phyloP scores from a whole-genome alignment of 2,329 filamentous ascomycete genomes.

The Xylaria sp. region DNA sequence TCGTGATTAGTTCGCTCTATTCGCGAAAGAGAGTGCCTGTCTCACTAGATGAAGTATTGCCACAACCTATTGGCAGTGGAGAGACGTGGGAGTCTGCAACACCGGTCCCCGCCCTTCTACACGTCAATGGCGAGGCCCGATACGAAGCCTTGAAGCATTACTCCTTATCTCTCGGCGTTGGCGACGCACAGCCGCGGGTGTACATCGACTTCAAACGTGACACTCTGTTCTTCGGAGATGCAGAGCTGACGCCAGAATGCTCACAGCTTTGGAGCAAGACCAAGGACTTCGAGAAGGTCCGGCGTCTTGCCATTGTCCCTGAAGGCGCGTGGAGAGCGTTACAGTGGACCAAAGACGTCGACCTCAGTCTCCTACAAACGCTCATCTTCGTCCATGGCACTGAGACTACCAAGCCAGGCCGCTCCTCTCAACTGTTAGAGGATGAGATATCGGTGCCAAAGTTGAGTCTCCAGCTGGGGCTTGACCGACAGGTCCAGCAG shows the following conservation, averaged over 20 bases:
- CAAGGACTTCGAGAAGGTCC: constrained; percentile 43
- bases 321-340: constrained; percentile 50
- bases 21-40: constrained; percentile 30
- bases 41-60: constrained; percentile 46
- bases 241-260: constrained; percentile 47
- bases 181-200: constrained; percentile 42
- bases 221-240: constrained; percentile 49
- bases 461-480: constrained; percentile 37
- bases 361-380: constrained; percentile 45
- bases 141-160: constrained; percentile 50
- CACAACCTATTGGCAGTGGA: constrained; percentile 31
- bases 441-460: constrained; percentile 41
- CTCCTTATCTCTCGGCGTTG: constrained; percentile 46
- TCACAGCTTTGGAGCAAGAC: constrained; percentile 46
- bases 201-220: constrained; percentile 50
- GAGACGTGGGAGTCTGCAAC: constrained; percentile 49
- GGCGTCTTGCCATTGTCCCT: constrained; percentile 48
- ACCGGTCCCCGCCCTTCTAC: constrained; percentile 49
- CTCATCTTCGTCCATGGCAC: constrained; percentile 50
- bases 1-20: constrained; percentile 46
- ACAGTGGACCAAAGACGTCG: constrained; percentile 44
- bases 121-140: constrained; percentile 50
- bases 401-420: constrained; percentile 43
- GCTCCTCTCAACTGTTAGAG: constrained; percentile 45
- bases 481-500: constrained; percentile 40